phyloP scores from a whole-genome alignment of 78 protist genomes.

The slime mould (Dictyostelium discoideum) region DNA sequence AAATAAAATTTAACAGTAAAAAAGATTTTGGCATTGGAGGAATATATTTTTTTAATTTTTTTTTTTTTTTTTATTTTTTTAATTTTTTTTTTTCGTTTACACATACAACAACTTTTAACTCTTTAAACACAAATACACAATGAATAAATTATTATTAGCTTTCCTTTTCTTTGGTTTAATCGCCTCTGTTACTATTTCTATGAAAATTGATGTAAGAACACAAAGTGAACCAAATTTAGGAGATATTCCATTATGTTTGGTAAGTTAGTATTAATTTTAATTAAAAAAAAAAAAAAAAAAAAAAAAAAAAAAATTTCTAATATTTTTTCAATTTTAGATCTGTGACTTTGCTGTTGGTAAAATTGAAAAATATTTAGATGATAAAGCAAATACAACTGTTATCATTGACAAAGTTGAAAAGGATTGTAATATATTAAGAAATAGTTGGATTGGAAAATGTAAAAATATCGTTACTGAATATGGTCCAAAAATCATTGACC shows the following conservation, averaged over 20 bases:
- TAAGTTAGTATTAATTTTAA: not conserved
- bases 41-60: no score
- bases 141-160: not conserved
- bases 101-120: no score
- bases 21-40: no score
- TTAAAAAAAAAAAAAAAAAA: not conserved
- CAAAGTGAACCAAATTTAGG: not conserved
- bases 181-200: not conserved
- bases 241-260: slow-evolving; percentile 3
- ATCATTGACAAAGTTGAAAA: not conserved
- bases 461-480: not conserved
- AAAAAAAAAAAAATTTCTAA: not conserved
- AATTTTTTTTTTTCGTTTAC: not conserved
- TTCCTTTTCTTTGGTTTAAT: not conserved
- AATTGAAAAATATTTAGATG: not conserved
- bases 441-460: not conserved
- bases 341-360: not conserved
- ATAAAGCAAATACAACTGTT: not conserved
- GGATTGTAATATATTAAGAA: not conserved
- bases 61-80: not conserved
- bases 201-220: not conserved
- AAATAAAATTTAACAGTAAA: no score
- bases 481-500: not conserved
- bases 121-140: not conserved
- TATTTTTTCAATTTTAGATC: not conserved